A percentile compares a stretch with the other conserved stretches of the same genome.
phyloP scores from a whole-genome alignment of 495 filamentous ascomycete genomes.

The Neurospora intermedia region DNA sequence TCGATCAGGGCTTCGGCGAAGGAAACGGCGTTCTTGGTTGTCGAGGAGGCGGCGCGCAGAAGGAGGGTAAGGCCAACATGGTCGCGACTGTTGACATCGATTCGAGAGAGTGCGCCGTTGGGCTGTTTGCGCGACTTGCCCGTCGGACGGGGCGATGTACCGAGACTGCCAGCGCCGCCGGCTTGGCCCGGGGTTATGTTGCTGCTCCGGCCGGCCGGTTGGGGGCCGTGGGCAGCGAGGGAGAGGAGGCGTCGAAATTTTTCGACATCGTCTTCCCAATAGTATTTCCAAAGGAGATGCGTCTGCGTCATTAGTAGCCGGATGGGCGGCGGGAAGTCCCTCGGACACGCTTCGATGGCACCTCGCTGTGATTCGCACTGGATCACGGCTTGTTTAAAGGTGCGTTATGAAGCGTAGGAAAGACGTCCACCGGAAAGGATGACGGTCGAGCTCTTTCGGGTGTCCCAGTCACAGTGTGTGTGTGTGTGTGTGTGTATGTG shows the following conservation, averaged over 20 bases:
- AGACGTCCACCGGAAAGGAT: constrained; percentile 13
- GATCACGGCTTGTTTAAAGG: constrained; percentile 83
- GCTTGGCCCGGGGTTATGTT: constrained; percentile 18
- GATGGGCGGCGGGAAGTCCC: constrained; percentile 19
- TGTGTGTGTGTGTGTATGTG: background rate
- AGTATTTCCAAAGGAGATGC: constrained; percentile 89
- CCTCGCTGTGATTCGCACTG: constrained; percentile 75
- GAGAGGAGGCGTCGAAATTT: constrained; percentile 75
- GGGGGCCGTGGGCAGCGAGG: constrained; percentile 44
- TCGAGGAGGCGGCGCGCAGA: constrained; percentile 71
- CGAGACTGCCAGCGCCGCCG: constrained; percentile 16
- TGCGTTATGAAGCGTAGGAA: constrained; percentile 33
- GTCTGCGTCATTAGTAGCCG: constrained; percentile 88
- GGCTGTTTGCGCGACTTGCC: constrained; percentile 36
- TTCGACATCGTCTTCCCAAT: constrained; percentile 91
- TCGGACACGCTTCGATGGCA: constrained; percentile 51
- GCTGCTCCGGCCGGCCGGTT: constrained; percentile 34
- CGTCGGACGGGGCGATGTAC: constrained; percentile 35
- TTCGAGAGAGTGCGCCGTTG: constrained; percentile 42
- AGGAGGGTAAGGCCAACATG: constrained; percentile 68
- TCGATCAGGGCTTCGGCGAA: constrained; percentile 73
- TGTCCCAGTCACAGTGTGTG: background rate
- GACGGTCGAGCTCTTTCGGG: background rate
- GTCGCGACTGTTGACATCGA: constrained; percentile 77
- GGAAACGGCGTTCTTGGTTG: constrained; percentile 48